Base-by-base conservation (phyloP, 2,329 filamentous ascomycete genomes). In the Colletotrichum cordylinicola region DNA sequence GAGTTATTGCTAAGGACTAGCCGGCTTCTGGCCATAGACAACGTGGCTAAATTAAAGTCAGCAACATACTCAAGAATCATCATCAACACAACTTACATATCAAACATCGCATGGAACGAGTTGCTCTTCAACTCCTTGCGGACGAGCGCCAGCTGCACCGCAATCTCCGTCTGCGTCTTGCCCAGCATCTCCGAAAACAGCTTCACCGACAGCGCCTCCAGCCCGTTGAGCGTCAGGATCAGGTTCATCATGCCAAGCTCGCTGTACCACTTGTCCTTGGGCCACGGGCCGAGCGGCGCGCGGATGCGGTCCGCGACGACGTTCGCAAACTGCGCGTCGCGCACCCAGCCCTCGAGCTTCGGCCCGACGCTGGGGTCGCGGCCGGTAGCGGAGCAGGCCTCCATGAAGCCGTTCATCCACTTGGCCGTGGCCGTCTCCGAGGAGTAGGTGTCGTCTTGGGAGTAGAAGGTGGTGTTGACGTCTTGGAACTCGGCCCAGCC, bases 301-400 rank as follows among this genome's bases (percentile, higher is more conserved):
- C 81, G 81, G 70, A 81, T 82, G 6, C 78, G 24, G 8, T 78
- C 78, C 52, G 83, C 79, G 3, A 78, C 79, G 21, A 85, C 78
- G 67, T 84, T 83, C 8, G 77, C 56, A 71, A 87, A 87, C 0
- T 84, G 84, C 4, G 83, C 84, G n/a, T 85, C 82, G 2, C 79
- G 78, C 78, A 85, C 82, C 84, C 83, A 85, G 13, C 64, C 76
- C 74, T 83, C 80, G 66, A 9, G 77, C 71, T 29, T 72, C 70
- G 80, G 77, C 31, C 76, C 79, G 1, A 84, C 83, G 4, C 86
- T 82, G 37, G 84, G 78, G 12, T 83, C 80, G 8, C 80, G 84
- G 43, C 75, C 76, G 4, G 56, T 78, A 74, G 3, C 74, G 66
- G n/a, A 78, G 52, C 81, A 82, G 2, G 82, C 81, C 5, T 67